Base-by-base conservation (phyloP, 176 grass and related monocot genomes). In the Avena eriantha region DNA sequence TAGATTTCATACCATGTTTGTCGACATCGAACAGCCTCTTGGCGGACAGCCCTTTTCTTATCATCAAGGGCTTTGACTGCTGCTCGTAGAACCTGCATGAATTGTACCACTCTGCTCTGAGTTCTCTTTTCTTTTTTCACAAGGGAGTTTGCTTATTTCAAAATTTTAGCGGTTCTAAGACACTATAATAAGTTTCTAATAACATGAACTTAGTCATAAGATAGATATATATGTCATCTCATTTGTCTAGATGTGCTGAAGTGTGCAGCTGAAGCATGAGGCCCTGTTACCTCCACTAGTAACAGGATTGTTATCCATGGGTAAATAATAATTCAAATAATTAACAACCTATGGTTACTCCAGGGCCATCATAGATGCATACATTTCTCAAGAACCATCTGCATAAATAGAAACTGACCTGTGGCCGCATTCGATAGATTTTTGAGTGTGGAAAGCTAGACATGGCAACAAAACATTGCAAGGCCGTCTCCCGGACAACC, bases 401-500 rank as follows among this genome's bases (percentile, higher is more conserved):
- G 79, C 56, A 22, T 56, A 84, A 91, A 77, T 47, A 84, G 22
- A 81, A 87, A 39, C 47, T 57, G 24, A 95, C 96, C 93, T 95
- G 86, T 78, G 59, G 64, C 53, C 93, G 80, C 86, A 95, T 85
- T 33, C 83, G 96, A 85, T 94, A 98, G 82, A 98, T 86, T 89
- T 90, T 98, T 88, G 96, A 84, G 86, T 98, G 84, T 72, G 96
- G 90, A 76, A 98, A 89, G 74, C 56, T 93, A 39, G 96, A 95
- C 72, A 98, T 89, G 21, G 96, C 93, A 61, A 92, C 78, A 55
- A 98, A 88, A 88, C 93, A 95, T 83, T 98, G 93, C 57, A 98
- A 91, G 79, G 93, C 86, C 48, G 93, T 98, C 85, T 98, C 96
- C 53, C 96, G 93, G 80, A 95, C 92, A 94, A 95, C 81, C 96